phyloP scores from a whole-genome alignment of 176 grass and related monocot species.

The Oryza officinalis region DNA sequence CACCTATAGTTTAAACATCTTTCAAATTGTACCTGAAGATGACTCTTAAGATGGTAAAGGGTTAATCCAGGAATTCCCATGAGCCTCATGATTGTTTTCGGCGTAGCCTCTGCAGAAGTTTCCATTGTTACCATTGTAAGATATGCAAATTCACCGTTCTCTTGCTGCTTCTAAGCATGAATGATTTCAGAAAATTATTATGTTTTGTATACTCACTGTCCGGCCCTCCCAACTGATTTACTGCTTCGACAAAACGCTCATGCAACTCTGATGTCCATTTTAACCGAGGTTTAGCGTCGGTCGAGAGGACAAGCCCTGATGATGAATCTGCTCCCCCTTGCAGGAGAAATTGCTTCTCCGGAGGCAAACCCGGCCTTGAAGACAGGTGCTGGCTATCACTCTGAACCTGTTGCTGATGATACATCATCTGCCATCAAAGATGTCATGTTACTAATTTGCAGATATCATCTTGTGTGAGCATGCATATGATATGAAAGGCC shows the following conservation, averaged over 20 bases:
- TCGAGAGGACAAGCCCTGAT: slow-evolving; percentile 84
- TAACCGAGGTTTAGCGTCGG: slow-evolving; percentile 82
- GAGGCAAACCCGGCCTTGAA: slow-evolving; percentile 49
- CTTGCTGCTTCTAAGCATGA: not conserved
- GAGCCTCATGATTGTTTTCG: slow-evolving; percentile 85
- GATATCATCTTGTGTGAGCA: not conserved
- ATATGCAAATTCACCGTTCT: not conserved
- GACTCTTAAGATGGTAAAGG: slow-evolving; percentile 95
- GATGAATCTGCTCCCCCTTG: slow-evolving; percentile 61
- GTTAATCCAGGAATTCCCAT: slow-evolving; percentile 95
- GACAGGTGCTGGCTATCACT: slow-evolving; percentile 57
- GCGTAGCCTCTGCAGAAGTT: slow-evolving; percentile 77
- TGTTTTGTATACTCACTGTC: slow-evolving; percentile 65
- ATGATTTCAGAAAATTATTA: not conserved
- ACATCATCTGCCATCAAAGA: slow-evolving; percentile 84
- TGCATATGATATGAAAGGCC: not conserved
- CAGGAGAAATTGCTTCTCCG: slow-evolving; percentile 58
- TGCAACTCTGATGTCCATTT: slow-evolving; percentile 97
- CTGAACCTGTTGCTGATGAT: slow-evolving; percentile 61
- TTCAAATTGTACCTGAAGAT: slow-evolving; percentile 72
- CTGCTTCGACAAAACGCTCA: slow-evolving; percentile 74
- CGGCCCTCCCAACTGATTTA: slow-evolving; percentile 79
- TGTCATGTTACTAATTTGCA: slow-evolving; percentile 20
- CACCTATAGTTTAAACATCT: not conserved
- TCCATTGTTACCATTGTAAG: not conserved